Base-by-base conservation (phyloP, 2,329 filamentous ascomycete genomes). In the Epichloe glyceriae region DNA sequence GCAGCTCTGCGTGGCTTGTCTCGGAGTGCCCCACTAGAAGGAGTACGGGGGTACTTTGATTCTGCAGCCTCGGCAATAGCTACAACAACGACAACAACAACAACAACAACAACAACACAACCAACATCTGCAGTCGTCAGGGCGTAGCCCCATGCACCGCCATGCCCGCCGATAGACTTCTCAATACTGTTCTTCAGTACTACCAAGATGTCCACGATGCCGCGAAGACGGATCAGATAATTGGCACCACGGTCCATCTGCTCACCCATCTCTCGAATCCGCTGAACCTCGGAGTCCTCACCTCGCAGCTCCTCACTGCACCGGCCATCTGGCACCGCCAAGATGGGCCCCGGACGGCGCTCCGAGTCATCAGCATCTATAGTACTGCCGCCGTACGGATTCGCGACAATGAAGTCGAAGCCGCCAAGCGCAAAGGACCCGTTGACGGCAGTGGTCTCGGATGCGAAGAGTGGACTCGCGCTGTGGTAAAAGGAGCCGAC, bases 241-340 rank as follows among this genome's bases (percentile, higher is more conserved):
- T 86, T 60, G 80, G 76, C 55, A 84, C 82, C 43, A 85, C 84
- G 15, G 75, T 79, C 17, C 78, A 80, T 39, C 76, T 89, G 33
- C 73, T 90, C 50, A 78, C 81, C 15, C 78, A 78, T 46, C 78
- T 89, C 49, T 80, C 80, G 54, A 89, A 89, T 61, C 85, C 85
- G 14, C 75, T 86, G 51, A 90, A 90, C 64, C 73, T 88, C 59
- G 79, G 80, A 40, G 73, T 89, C 12, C 73, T 89, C 50, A 85
- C 84, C 0, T 83, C 82, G 26, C 84, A 89, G 56, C 73, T 88
- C 5, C 75, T 89, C 44, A 78, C 77, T 1, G 82, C 85, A 0
- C 84, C 83, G 3, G 82, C 85, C 8, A 74, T 89, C 65, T 90
- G 85, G 85, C 66, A 70, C 52, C 67, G 73, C 60, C 76, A 76